Evolutionary conservation across 495 filamentous ascomycete species (phyloP).

Genomic region (Saxophila tyrrhenica): DNA sequence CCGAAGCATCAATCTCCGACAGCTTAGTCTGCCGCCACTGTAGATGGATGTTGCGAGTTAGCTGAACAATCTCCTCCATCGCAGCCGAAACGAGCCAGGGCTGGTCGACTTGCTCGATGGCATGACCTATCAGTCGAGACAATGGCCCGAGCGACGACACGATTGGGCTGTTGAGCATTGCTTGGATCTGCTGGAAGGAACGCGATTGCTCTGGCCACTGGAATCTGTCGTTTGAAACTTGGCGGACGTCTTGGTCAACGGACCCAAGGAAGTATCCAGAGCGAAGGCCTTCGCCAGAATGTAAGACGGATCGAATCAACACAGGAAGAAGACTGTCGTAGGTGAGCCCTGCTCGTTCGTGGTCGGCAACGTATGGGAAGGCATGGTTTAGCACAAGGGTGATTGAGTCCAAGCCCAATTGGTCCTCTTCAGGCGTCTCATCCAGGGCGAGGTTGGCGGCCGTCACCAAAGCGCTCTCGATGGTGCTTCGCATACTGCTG

Average conservation of each 20-base stretch:
- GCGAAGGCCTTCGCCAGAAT: conserved; percentile 64
- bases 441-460: conserved; percentile 69
- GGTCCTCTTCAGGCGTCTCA: conserved; percentile 38
- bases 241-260: conserved; percentile 63
- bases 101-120: conserved; percentile 54
- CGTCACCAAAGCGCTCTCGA: conserved; percentile 66
- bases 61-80: conserved; percentile 60
- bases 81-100: conserved; percentile 49
- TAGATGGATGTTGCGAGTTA: conserved; percentile 58
- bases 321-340: conserved; percentile 63
- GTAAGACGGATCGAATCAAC: conserved; percentile 54
- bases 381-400: conserved; percentile 66
- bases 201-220: conserved; percentile 54
- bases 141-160: conserved; percentile 67
- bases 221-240: conserved; percentile 51
- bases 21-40: conserved; percentile 81
- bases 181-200: conserved; percentile 36
- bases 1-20: conserved; percentile 66
- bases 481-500: conserved; percentile 49
- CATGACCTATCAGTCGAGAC: conserved; percentile 63
- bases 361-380: conserved; percentile 61
- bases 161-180: conserved; percentile 49
- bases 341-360: conserved; percentile 44
- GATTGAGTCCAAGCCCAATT: conserved; percentile 48
- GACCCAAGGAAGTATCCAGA: conserved; percentile 70